A percentile compares a stretch with the other conserved stretches of the same genome.
These are phyloP conservation scores for Rhodotorula glutinis DNA, from an alignment of 1,284 basidiomycete species.

Conservation along the genomic window DNA sequence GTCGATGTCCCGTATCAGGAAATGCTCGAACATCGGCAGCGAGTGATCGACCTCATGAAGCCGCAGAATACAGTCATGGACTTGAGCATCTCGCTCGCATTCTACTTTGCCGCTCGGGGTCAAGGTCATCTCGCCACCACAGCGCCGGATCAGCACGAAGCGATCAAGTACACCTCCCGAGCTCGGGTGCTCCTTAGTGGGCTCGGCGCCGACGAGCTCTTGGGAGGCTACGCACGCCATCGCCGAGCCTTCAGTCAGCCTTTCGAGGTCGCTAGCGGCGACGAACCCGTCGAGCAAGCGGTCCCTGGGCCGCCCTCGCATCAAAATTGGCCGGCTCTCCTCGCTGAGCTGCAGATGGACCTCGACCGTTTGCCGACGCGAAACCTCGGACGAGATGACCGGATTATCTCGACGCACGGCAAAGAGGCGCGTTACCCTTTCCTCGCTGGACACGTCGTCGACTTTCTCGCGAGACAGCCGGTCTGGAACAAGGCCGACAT, in stretches of 20 bases:
- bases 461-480: conserved; percentile 64
- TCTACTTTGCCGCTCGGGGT: conserved; percentile 88
- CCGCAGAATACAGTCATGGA: conserved; percentile 70
- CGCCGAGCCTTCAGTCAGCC: conserved; percentile 62
- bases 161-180: conserved; percentile 60
- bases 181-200: conserved; percentile 86
- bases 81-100: conserved; percentile 79
- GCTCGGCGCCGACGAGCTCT: conserved; percentile 88
- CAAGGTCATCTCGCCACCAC: conserved; percentile 55
- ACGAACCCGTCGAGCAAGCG: neutral
- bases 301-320: neutral
- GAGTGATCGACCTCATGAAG: conserved; percentile 70
- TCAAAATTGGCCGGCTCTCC: conserved; percentile 66
- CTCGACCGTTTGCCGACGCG: conserved; percentile 79
- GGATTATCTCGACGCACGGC: conserved; percentile 79
- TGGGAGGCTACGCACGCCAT: conserved; percentile 92
- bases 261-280: conserved; percentile 2
- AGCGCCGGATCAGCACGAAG: neutral
- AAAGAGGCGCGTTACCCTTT: conserved; percentile 90
- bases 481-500: conserved; percentile 78
- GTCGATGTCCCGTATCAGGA: conserved; percentile 80
- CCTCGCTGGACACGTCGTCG: conserved; percentile 72
- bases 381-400: conserved; percentile 91
- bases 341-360: conserved; percentile 88
- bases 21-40: conserved; percentile 42